A percentile compares a stretch with the other conserved stretches of the same genome.
Evolutionary conservation across 1,284 basidiomycete species (phyloP).

Genomic region (Pseudozyma tsukubaensis): DNA sequence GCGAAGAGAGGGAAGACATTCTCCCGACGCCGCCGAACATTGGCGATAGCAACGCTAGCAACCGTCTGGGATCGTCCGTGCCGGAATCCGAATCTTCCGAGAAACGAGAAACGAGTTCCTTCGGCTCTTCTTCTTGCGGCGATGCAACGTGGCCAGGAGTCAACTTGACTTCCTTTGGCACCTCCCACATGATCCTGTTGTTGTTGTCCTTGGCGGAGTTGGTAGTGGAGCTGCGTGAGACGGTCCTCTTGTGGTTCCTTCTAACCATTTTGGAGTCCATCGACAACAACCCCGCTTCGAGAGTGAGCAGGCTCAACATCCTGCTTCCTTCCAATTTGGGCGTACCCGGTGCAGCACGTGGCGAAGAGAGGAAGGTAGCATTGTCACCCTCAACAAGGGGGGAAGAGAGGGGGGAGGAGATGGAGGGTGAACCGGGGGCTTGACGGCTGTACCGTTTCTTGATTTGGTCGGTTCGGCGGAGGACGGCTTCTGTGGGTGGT

Average conservation of each 20-base stretch:
- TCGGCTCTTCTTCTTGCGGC: not conserved
- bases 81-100: conserved; percentile 28
- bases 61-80: conserved; percentile 5
- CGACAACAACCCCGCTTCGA: conserved; percentile 29
- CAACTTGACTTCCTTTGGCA: conserved; percentile 13
- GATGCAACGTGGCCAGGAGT: conserved; percentile 22
- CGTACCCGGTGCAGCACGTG: conserved; percentile 8
- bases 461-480: conserved; percentile 25
- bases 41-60: conserved; percentile 10
- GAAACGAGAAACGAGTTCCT: conserved; percentile 13
- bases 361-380: not conserved
- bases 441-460: conserved; percentile 36
- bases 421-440: not conserved
- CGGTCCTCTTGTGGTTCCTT: conserved; percentile 20
- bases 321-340: conserved; percentile 16
- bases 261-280: conserved; percentile 24
- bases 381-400: conserved; percentile 7
- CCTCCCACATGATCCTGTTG: too few species aligned
- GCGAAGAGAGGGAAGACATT: not conserved
- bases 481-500: conserved; percentile 22
- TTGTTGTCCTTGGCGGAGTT: too few species aligned
- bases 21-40: conserved; percentile 7
- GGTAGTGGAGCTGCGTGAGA: conserved; percentile 1
- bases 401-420: conserved; percentile 2
- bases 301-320: conserved; percentile 7